Percentiles rank a stretch among this genome's conserved stretches.
These are phyloP conservation scores for Sonneratia caseolaris DNA, from an alignment of 345 rosid genomes.

Conservation along the genomic window DNA sequence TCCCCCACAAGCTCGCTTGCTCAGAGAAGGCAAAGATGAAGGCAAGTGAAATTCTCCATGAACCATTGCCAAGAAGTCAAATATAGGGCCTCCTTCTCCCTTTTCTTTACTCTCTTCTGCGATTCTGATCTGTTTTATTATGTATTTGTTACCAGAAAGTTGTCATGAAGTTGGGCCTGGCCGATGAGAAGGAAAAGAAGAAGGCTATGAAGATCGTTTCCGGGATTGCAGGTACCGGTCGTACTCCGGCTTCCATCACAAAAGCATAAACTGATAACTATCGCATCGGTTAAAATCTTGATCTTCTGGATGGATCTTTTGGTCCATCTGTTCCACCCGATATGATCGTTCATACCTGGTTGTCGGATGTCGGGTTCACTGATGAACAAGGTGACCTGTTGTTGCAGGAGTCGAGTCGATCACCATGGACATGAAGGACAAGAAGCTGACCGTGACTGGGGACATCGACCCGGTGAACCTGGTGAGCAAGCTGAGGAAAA, in stretches of 20 bases:
- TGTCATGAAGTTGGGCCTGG: constrained; percentile 33
- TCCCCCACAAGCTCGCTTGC: background rate
- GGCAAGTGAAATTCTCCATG: background rate
- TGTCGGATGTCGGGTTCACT: background rate
- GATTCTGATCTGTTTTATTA: constrained; percentile 1
- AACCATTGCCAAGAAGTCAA: background rate
- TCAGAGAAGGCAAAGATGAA: background rate
- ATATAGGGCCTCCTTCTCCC: background rate
- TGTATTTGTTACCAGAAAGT: constrained; percentile 35
- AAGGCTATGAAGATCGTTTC: constrained; percentile 47
- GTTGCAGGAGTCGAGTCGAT: constrained; percentile 14
- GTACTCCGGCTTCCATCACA: background rate
- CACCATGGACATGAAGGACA: constrained; percentile 15
- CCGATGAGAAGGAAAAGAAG: constrained; percentile 30
- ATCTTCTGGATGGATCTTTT: no score
- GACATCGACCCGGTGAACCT: constrained; percentile 11
- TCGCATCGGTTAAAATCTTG: no score
- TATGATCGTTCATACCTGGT: no score
- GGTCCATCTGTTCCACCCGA: no score
- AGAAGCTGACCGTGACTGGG: constrained; percentile 18
- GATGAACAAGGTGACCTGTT: background rate
- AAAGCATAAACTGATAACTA: no score
- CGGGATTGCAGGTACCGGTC: constrained; percentile 32
- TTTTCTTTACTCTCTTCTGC: no score
- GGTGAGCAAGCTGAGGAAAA: constrained; percentile 15